Base-by-base conservation (phyloP, 2,329 filamentous ascomycete genomes). In the Cercospora canescens region DNA sequence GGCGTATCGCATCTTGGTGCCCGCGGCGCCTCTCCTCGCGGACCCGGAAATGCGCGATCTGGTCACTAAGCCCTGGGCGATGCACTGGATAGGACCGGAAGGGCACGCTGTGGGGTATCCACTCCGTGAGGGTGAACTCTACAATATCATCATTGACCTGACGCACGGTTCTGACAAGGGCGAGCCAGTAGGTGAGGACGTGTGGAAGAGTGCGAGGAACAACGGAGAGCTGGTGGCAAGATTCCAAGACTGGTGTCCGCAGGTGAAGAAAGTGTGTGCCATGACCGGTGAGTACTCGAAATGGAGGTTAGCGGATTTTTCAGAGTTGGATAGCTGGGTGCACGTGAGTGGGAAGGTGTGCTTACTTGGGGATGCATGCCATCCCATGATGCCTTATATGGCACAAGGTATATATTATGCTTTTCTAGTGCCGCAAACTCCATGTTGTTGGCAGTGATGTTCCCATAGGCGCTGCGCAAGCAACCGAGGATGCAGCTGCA, bases 401-500 rank as follows among this genome's bases (percentile, higher is more conserved):
- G 45, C 45, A 14, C 24, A 28, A 52, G 45, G 45, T 52, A 30
- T 16, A 14, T 2, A 6, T 24, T n/a, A 26, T 16, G 6, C 7
- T 24, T 26, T 28, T 16, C 2, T 3, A 12, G 2, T 52, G 3
- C 26, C 28, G 6, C 45, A n/a, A 52, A 7, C 28, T 14, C 24
- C 45, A 3, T 1, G 9, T 16, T 1, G 45, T 11, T 0, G 5
- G n/a, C 9, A 1, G 12, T 52, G 45, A 5, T 12, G 26, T 6
- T 4, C 24, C 8, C 14, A 8, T 3, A 52, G 45, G 45, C 8
- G 45, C 89, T 11, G 88, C 88, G 8, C 88, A 89, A 81, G 87
- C 88, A 8, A 87, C 89, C 57, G 89, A 91, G 75, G 89, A 91
- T 71, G 88, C 85, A 1, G 87, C 85, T 4, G 85, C 87, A 2